Conservation (phyloP, 306 rosid genomes). For the Cicer cuneatum region DNA sequence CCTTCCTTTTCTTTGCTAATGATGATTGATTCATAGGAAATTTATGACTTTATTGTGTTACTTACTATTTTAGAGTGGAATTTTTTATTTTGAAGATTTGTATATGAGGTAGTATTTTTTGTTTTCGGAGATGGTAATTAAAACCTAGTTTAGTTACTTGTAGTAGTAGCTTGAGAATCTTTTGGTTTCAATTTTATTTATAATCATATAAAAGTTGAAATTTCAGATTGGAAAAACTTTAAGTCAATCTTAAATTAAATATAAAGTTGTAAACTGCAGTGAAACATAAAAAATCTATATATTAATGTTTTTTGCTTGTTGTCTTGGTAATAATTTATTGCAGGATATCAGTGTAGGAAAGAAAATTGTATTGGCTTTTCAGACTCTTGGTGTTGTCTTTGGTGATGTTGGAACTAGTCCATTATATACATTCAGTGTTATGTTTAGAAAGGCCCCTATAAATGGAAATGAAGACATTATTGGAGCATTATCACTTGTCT, state of each 20-base stretch:
- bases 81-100: background rate
- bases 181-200: slow-evolving; percentile 4
- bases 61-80: background rate
- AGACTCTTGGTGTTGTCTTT: slow-evolving; percentile 97
- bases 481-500: slow-evolving; percentile 92
- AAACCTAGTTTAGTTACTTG: background rate
- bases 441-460: slow-evolving; percentile 94
- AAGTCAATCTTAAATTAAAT: background rate
- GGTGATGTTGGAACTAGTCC: slow-evolving; percentile 99
- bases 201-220: background rate
- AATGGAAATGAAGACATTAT: slow-evolving; percentile 86
- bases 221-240: background rate
- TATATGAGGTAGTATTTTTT: background rate
- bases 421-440: slow-evolving; percentile 90
- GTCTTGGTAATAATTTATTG: slow-evolving; percentile 43
- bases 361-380: slow-evolving; percentile 76
- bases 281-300: slow-evolving; percentile 3
- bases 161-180: slow-evolving; percentile 13
- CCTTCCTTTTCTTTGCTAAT: background rate
- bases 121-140: background rate
- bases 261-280: slow-evolving; percentile 17
- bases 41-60: background rate
- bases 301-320: slow-evolving; percentile 9
- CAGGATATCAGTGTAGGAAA: slow-evolving; percentile 85
- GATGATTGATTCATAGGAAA: background rate